Base-by-base conservation (phyloP, 2,329 filamentous ascomycete species). In the Aurifilum marmelostoma region DNA sequence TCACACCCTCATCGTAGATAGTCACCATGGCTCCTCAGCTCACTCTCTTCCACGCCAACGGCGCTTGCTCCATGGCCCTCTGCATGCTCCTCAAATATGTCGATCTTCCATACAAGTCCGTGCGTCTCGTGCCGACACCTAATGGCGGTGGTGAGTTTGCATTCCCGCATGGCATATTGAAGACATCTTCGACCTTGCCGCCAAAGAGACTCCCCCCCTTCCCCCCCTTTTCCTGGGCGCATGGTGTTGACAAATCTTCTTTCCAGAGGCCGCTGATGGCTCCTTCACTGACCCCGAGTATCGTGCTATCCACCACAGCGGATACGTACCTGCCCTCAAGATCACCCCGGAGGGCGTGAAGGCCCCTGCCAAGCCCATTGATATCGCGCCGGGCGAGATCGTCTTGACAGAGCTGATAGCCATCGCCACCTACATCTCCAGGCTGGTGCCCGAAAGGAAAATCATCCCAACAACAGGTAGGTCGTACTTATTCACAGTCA, bases 391-490 rank as follows among this genome's bases (percentile, higher is more conserved):
- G 27, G 68, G 70, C 11, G 71, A 75, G 18, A 66, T 47, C 1
- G 43, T 76, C 56, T 73, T 81, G 52, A 79, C 77, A 1, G 79
- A 81, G 64, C 71, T 76, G 64, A 74, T 75, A 0, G 79, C 78
- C 3, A 69, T 81, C 4, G 63, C 80, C 1, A 76, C 67, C 14
- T 80, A 77, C 71, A 75, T 79, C 61, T 74, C 39, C 39, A 50
- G 24, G 61, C 61, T 63, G 24, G 61, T 39, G 8, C 39, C 61
- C 12, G 61, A 63, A 27, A 50, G 9, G 27, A 29, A 47, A 3
- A 24, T 63, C 39, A 6, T 63, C 18, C 39, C 27, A 7, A n/a
- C 16, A 4, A 29, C 61, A 18, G 41, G 61, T 50, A 63, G 3
- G 41, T 50, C 18, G 27, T 47, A 34, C 34, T 34, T 34, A 27